These are phyloP conservation scores for Tagetes patula DNA, from an alignment of 129 eudicot species.

Conservation along the genomic window DNA sequence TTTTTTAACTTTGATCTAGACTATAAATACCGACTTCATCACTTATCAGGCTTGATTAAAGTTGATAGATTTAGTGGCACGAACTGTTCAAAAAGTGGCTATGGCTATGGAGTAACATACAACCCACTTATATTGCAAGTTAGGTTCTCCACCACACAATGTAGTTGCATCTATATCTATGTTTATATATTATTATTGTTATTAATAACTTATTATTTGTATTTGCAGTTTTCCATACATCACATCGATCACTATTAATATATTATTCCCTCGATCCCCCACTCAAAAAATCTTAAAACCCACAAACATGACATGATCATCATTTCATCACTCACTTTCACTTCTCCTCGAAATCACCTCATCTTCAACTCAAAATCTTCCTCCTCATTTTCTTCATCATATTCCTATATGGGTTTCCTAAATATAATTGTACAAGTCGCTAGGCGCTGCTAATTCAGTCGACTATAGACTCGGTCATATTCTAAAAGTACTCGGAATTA, in stretches of 20 bases:
- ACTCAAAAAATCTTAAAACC: not conserved
- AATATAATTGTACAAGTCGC: no score
- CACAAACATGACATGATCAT: not conserved
- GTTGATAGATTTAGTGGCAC: not conserved
- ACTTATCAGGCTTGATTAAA: not conserved
- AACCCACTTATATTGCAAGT: not conserved
- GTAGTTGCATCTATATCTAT: slow-evolving; percentile 1
- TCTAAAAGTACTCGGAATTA: no score
- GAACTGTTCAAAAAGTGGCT: slow-evolving; percentile 13
- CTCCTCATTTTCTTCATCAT: not conserved
- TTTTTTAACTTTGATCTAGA: no score
- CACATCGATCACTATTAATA: not conserved
- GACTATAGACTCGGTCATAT: no score
- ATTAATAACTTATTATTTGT: not conserved
- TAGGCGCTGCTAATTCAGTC: no score
- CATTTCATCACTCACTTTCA: not conserved
- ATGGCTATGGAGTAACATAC: not conserved
- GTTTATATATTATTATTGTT: not conserved
- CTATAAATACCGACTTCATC: no score
- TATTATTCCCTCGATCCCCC: not conserved
- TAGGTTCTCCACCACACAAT: slow-evolving; percentile 3
- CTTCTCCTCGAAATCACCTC: not conserved
- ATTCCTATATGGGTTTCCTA: not conserved
- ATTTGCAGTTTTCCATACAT: slow-evolving; percentile 15
- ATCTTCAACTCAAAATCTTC: not conserved